Evolutionary conservation across 495 filamentous ascomycete species (phyloP), one percentile per base, ranked within the genome.

Genomic region (Thermothielavioides terrestris): DNA sequence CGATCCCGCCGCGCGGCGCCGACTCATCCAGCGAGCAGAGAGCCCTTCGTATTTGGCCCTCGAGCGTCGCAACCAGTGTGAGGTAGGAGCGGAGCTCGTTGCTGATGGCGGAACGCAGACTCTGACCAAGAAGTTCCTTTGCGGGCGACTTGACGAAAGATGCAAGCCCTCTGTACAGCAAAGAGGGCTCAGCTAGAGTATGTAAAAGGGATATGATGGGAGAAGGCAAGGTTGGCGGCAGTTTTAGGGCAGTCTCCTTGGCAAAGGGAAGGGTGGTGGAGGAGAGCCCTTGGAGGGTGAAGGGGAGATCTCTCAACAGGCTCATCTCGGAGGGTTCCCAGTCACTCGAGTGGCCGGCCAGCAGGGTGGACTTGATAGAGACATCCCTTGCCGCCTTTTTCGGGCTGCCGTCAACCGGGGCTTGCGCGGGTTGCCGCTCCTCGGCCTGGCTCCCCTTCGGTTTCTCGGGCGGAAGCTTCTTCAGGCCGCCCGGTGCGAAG

Each of bases 201-300:
- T 99, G 85, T 14, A 99, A 72, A 11, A 99, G 74, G 11, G 88
- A 91, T 12, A 95, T 78, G 14, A 97, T 77, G 4, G 94, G 91
- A 5, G 88, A 70, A 4, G 94, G 88, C 14, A 97, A 71, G 4
- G 81, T 84, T 2, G 79, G 54, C 3, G 94, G 94, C 38, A 99
- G 65, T 50, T 84, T 82, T 44, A 91, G 65, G 14, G 74, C 77
- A 11, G 77, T 75, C 7, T 80, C 66, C 22, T 79, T 78, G 23
- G 76, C 59, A 56, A 97, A 96, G 5, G 81, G 78, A 9, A 99
- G 70, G 56, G 89, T 84, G 4, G 80, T 83, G 0, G 94, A 94
- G 8, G 89, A 92, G 17, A 97, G 72, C 4, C 94, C 94, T 63
- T 97, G 94, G 3, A 99, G 76, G 4, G 92, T 96, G 62, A 88